Conservation (phyloP, 2,329 filamentous ascomycete species). For the Colletotrichum sp. region DNA sequence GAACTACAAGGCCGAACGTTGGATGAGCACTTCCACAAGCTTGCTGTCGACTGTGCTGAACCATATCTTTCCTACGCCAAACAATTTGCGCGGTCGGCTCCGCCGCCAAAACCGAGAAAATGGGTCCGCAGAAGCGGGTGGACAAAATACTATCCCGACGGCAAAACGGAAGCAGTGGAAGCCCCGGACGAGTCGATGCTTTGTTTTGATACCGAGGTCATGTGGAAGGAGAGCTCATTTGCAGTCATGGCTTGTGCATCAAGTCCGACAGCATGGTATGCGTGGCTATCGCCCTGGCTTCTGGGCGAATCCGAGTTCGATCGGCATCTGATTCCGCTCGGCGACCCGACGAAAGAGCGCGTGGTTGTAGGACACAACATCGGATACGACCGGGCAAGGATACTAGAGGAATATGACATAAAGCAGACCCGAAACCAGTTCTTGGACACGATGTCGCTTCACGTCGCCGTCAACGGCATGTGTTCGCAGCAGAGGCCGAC, state of each 20-base stretch:
- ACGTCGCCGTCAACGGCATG: conserved; percentile 98
- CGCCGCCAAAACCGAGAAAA: conserved; percentile 65
- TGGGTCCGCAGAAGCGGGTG: conserved; percentile 86
- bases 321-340: conserved; percentile 84
- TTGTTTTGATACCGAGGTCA: conserved; percentile 94
- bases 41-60: conserved; percentile 86
- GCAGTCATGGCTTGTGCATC: conserved; percentile 97
- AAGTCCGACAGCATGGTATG: conserved; percentile 92
- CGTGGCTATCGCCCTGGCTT: conserved; percentile 95
- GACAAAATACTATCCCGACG: conserved; percentile 88
- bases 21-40: conserved; percentile 91
- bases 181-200: conserved; percentile 81
- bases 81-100: conserved; percentile 67
- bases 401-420: conserved; percentile 87
- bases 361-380: conserved; percentile 95
- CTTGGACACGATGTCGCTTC: conserved; percentile 96
- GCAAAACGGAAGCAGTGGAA: conserved; percentile 70
- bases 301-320: conserved; percentile 79
- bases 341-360: conserved; percentile 73
- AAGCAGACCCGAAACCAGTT: conserved; percentile 85
- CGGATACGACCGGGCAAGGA: conserved; percentile 88
- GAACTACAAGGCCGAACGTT: conserved; percentile 77
- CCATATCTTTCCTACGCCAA: conserved; percentile 81
- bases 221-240: conserved; percentile 92
- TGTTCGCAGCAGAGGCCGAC: conserved; percentile 94